Conservation (phyloP, 2,329 filamentous ascomycete species). For the Penicillium sp. region DNA sequence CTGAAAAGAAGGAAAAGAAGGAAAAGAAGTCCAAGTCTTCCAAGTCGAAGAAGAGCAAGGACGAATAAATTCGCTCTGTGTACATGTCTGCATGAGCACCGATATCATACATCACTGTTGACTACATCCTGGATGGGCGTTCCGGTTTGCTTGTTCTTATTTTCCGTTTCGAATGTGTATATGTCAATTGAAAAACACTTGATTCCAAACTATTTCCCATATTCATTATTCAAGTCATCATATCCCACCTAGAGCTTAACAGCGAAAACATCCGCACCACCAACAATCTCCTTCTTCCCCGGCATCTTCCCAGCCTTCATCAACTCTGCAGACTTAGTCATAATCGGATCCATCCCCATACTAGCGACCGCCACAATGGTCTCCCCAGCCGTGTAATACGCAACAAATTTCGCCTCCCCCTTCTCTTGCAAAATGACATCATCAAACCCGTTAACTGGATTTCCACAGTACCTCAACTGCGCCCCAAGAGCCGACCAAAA, state of each 20-base stretch:
- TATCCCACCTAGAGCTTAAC: conserved; percentile 11
- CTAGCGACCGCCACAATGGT: conserved; percentile 80
- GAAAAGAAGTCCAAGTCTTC: conserved; percentile 9
- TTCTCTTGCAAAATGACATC: conserved; percentile 71
- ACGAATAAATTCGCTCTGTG: conserved; percentile 2
- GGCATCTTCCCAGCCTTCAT: conserved; percentile 79
- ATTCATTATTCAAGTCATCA: not conserved
- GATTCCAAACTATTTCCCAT: conserved; percentile 8
- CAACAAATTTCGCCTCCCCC: conserved; percentile 71
- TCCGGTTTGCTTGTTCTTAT: conserved; percentile 7
- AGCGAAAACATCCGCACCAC: conserved; percentile 36
- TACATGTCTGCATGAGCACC: conserved; percentile 5
- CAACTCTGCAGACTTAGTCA: conserved; percentile 72
- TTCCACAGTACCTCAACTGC: conserved; percentile 88
- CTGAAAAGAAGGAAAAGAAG: conserved; percentile 6
- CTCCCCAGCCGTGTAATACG: conserved; percentile 80
- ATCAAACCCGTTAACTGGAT: conserved; percentile 73
- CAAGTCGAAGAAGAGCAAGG: conserved; percentile 10
- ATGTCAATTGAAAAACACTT: conserved; percentile 7
- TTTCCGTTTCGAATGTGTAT: conserved; percentile 14
- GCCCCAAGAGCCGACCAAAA: conserved; percentile 92
- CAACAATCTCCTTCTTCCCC: conserved; percentile 64
- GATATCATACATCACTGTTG: conserved; percentile 8
- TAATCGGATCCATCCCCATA: conserved; percentile 82
- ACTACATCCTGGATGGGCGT: conserved; percentile 8